Percentiles rank a stretch among this genome's conserved stretches.
Conservation (phyloP, 441 rosid species). For the Bruguiera hainesii region DNA sequence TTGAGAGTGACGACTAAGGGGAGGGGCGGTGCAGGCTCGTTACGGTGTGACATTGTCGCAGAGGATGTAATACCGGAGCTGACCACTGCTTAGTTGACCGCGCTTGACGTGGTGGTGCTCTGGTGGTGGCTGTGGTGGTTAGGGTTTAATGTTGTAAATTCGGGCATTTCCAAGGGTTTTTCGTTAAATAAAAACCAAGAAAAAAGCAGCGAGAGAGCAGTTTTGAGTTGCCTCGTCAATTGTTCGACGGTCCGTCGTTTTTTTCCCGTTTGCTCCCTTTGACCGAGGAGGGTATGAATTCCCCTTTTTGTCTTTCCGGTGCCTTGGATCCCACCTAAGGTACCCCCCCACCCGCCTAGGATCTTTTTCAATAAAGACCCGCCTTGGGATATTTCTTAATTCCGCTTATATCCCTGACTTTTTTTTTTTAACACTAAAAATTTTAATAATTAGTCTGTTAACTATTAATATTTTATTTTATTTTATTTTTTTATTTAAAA, state of each 20-base stretch:
- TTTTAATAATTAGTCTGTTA: no score
- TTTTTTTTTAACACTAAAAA: no score
- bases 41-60: slow-evolving; percentile 58
- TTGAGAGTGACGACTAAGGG: slow-evolving; percentile 80
- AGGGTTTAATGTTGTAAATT: slow-evolving; percentile 50
- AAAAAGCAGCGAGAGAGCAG: not conserved
- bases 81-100: slow-evolving; percentile 11
- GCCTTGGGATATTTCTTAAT: no score
- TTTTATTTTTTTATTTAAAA: no score
- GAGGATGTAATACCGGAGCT: slow-evolving; percentile 38
- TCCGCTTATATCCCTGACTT: no score
- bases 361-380: no score
- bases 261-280: not conserved
- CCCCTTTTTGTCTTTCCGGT: no score
- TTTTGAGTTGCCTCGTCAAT: no score
- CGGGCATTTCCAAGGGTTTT: slow-evolving; percentile 20
- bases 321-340: no score
- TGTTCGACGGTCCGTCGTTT: not conserved
- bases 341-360: no score
- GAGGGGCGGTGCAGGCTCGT: slow-evolving; percentile 26
- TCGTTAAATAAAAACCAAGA: not conserved
- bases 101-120: slow-evolving; percentile 11
- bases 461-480: no score
- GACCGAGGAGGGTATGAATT: not conserved
- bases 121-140: slow-evolving; percentile 20